Evolutionary conservation across 1,284 basidiomycete species (phyloP), one percentile per base, ranked within the genome.

Genomic region (Tremellales sp.): DNA sequence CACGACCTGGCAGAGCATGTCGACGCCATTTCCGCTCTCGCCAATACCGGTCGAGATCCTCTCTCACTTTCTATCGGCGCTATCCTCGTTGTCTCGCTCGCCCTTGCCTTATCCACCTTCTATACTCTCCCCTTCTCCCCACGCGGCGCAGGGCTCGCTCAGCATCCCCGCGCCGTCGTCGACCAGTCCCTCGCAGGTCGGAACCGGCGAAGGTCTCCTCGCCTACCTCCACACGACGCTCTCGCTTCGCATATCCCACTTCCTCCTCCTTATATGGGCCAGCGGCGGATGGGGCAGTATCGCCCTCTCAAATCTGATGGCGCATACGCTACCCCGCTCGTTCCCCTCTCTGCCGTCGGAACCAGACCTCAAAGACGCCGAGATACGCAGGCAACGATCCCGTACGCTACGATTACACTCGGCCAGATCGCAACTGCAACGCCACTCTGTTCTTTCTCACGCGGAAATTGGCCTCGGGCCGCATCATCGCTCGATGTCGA

Each of bases 281-380:
- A 80, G 85, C 2, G 88, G 88, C 63, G 90, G 89, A 21, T 91
- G 87, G 86, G 86, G 86, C 7, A 81, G 82, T 0, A 76, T 86
- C 25, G 84, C 88, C 3, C 84, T 90, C 54, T 82, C 81, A 13
- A 80, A 80, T 6, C 81, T 91, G 80, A 38, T 82, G 77, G 26
- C 77, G 75, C 39, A 79, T 72, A 33, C 78, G 75, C n/a, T 77
- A 77, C 70, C 70, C 79, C 53, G 79, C 77, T 55, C 63, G n/a
- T 68, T 70, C 47, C 47, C 57, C 16, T 22, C 40, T 35, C 48
- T 48, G 35, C 16, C 7, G 16, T 6, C 12, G 24, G 27, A 12
- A 8, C 58, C 56, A 5, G 60, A 62, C 2, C 44, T 56, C 8
- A 43, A 37, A 27, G 36, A 45, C n/a, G 78, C 79, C 33, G 73